Evolutionary conservation across 2,329 filamentous ascomycete genomes (phyloP), one percentile per base, ranked within the genome.

Genomic region (Diaporthe sp.): DNA sequence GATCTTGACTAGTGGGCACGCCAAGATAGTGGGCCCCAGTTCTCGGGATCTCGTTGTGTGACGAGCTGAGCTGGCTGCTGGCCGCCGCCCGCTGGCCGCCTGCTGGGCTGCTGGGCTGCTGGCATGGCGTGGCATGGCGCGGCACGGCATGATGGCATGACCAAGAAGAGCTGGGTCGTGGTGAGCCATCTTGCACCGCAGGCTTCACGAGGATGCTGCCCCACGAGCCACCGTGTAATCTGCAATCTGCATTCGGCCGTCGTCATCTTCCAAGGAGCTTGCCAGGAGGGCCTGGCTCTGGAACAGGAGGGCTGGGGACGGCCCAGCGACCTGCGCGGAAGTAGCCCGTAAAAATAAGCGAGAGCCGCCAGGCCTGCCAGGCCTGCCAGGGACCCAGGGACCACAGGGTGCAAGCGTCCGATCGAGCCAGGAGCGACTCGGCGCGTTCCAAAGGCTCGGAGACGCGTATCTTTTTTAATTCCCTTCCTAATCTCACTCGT

Each of bases 1-100:
- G 64, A 67, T 67, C 64, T 67, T 67, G 64, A 67, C 64, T 67
- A 67, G 64, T 52, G 64, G 45, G 64, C 64, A 67, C 64, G 64
- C 64, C 64, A 67, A 67, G 64, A 40, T 67, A 50, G 64, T 67
- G 45, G 45, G 64, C 64, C 64, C 64, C 45, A 67, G 45, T 54
- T 67, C 64, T 67, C 64, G 64, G 64, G 64, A 67, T 67, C 64
- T 67, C 13, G 45, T 28, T 67, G 64, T 67, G 64, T 67, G 64
- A 67, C 64, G 33, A 67, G 64, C 64, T 67, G 64, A 67, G 64
- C 22, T 52, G 64, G 64, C 64, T 38, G 45, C 22, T 67, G 61
- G 58, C n/a, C 25, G 61, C 19, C 19, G 42, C 40, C 61, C 40
- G 61, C 45, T 67, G 61, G 61, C 42, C 58, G 58, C 35, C 58